phyloP scores from a whole-genome alignment of 2,329 filamentous ascomycete species.

The Fusarium subglutinans region DNA sequence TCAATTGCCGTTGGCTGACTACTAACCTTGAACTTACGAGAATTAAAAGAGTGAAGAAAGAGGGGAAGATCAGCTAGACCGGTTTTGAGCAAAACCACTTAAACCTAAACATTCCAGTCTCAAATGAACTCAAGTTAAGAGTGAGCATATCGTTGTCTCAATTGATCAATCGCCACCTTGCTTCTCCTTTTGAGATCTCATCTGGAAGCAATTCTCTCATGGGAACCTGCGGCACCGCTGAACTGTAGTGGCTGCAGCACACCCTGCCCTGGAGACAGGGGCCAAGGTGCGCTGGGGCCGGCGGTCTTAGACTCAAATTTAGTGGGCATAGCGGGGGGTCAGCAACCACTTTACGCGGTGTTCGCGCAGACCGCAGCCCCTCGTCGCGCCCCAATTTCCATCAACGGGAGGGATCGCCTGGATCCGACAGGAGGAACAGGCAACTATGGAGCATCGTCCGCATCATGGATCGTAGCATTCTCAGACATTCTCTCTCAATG shows the following conservation, averaged over 20 bases:
- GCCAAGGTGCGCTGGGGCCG: conserved; percentile 1
- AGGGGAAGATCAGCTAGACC: neutral
- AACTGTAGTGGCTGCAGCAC: conserved; percentile 31
- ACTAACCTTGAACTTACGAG: conserved; percentile 26
- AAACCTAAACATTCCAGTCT: conserved; percentile 4
- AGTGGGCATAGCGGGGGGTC: conserved; percentile 40
- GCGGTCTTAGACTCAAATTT: conserved; percentile 36
- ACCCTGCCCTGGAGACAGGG: conserved; percentile 31
- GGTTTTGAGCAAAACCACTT: conserved; percentile 1
- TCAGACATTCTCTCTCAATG: conserved; percentile 30
- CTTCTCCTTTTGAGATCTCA: neutral
- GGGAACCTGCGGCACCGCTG: conserved; percentile 34
- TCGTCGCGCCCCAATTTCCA: conserved; percentile 43
- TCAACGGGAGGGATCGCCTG: conserved; percentile 37
- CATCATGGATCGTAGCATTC: conserved; percentile 28
- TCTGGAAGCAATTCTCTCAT: conserved; percentile 26
- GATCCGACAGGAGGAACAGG: conserved; percentile 40
- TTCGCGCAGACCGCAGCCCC: conserved; percentile 38
- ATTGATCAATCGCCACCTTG: conserved; percentile 10
- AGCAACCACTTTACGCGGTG: conserved; percentile 44
- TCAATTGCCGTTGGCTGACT: conserved; percentile 23
- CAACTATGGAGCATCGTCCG: conserved; percentile 45
- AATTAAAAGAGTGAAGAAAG: neutral
- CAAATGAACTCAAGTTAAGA: neutral
- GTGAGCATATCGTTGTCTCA: conserved; percentile 17